Conservation (phyloP, 2,329 filamentous ascomycete species). For the Didymella pomorum region DNA sequence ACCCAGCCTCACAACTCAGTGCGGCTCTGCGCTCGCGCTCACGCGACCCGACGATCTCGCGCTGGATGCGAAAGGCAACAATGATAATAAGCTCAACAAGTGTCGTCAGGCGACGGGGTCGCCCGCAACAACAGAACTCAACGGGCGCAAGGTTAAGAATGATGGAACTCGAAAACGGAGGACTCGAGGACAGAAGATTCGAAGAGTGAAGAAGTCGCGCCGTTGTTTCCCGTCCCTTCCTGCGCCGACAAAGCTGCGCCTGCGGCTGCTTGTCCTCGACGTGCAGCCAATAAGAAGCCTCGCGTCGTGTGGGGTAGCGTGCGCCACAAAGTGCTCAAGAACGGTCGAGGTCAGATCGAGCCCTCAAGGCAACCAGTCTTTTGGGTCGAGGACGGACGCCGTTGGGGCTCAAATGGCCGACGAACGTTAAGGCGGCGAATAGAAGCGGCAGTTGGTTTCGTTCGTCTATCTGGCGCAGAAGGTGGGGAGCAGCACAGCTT, state of each 20-base stretch:
- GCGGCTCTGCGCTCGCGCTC: background rate
- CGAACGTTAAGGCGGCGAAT: background rate
- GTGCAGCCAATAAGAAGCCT: slow-evolving; percentile 5
- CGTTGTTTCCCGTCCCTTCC: slow-evolving; percentile 20
- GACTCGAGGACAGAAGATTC: slow-evolving; percentile 10
- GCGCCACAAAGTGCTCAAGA: slow-evolving; percentile 13
- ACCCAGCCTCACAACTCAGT: slow-evolving; percentile 2
- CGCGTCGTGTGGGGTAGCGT: slow-evolving; percentile 9
- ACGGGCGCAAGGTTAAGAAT: background rate
- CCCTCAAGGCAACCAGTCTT: slow-evolving; percentile 4
- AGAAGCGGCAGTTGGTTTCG: background rate
- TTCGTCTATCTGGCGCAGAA: background rate
- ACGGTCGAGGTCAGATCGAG: slow-evolving; percentile 19
- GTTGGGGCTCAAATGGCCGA: background rate
- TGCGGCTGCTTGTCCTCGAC: slow-evolving; percentile 13
- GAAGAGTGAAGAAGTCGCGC: slow-evolving; percentile 27
- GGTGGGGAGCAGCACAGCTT: background rate
- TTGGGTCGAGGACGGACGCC: background rate
- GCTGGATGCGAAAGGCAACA: slow-evolving; percentile 3
- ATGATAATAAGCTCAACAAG: slow-evolving; percentile 3
- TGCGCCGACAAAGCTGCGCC: slow-evolving; percentile 21
- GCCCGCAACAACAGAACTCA: background rate
- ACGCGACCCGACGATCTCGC: slow-evolving; percentile 2
- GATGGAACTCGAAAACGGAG: background rate
- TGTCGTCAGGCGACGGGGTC: background rate